phyloP scores from a whole-genome alignment of 1,284 basidiomycete species.

The Ceratobasidium sp. region DNA sequence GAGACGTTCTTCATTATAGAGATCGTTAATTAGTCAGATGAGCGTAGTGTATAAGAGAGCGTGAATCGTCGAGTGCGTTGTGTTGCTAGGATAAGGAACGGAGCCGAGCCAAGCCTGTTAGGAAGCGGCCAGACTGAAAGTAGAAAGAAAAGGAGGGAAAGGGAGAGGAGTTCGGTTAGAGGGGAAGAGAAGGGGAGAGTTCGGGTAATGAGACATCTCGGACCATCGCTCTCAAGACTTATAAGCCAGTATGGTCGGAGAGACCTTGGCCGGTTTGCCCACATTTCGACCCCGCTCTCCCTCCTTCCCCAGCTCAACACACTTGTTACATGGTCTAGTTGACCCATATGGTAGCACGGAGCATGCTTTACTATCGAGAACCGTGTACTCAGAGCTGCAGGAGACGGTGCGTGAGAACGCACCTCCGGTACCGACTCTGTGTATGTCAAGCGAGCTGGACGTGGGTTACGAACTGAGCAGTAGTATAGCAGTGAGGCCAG shows the following conservation, averaged over 20 bases:
- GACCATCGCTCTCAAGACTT: constrained; percentile 17
- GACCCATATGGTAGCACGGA: constrained; percentile 19
- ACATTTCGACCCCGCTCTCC: neutral
- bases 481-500: neutral
- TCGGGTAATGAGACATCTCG: constrained; percentile 28
- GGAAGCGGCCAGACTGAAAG: constrained; percentile 4
- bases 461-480: constrained; percentile 20
- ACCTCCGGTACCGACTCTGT: constrained; percentile 32
- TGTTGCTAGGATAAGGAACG: constrained; percentile 17
- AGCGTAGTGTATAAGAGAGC: constrained; percentile 29
- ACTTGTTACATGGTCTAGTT: neutral
- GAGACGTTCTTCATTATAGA: constrained; percentile 26
- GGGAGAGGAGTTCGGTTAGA: neutral
- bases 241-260: constrained; percentile 4
- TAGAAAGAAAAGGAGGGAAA: constrained; percentile 17
- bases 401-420: constrained; percentile 26
- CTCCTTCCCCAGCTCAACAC: neutral
- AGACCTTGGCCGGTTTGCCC: constrained; percentile 8
- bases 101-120: constrained; percentile 22
- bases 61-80: constrained; percentile 34
- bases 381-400: neutral
- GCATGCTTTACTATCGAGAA: constrained; percentile 16
- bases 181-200: constrained; percentile 10
- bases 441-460: constrained; percentile 1
- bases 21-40: constrained; percentile 21